Conservation (phyloP, 116 monocot species). For the Thalassia testudinum region DNA sequence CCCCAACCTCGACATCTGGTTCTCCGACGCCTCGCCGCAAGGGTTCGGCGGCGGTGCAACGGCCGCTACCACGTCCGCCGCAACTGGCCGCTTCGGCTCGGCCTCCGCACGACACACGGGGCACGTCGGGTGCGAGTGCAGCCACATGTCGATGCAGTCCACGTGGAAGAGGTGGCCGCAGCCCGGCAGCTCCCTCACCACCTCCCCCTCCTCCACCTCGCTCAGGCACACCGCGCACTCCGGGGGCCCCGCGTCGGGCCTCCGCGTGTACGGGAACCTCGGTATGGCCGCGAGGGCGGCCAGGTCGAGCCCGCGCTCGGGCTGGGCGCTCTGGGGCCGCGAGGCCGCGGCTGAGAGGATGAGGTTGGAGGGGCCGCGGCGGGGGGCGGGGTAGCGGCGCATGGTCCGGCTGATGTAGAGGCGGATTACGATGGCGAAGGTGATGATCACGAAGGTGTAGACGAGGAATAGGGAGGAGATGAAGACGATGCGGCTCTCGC, state of each 20-base stretch:
- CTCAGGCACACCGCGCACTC: no score
- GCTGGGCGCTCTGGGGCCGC: no score
- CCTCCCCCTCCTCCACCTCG: no score
- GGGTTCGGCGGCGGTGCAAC: neutral
- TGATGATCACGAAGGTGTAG: neutral
- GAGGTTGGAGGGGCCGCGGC: neutral
- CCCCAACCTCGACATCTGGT: neutral
- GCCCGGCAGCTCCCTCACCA: constrained; percentile 3
- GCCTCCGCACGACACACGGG: constrained; percentile 12
- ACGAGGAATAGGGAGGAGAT: no score
- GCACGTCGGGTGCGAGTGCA: constrained; percentile 13
- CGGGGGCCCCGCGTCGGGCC: neutral
- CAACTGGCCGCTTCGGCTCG: neutral
- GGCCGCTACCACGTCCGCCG: neutral
- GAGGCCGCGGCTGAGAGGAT: neutral
- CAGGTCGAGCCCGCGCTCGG: no score
- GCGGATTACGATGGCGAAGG: constrained; percentile 2
- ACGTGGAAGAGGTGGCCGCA: constrained; percentile 22
- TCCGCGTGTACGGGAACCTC: constrained; percentile 1
- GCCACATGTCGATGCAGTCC: constrained; percentile 25
- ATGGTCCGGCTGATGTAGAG: no score
- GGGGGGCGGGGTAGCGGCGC: constrained; percentile 3
- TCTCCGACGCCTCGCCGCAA: neutral
- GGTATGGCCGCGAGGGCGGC: constrained; percentile 8
- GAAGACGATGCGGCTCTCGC: no score